Percentiles rank a stretch among this genome's conserved stretches.
These are phyloP conservation scores for Magnaporthiopsis incrustans DNA, from an alignment of 2,329 filamentous ascomycete genomes.

Conservation along the genomic window DNA sequence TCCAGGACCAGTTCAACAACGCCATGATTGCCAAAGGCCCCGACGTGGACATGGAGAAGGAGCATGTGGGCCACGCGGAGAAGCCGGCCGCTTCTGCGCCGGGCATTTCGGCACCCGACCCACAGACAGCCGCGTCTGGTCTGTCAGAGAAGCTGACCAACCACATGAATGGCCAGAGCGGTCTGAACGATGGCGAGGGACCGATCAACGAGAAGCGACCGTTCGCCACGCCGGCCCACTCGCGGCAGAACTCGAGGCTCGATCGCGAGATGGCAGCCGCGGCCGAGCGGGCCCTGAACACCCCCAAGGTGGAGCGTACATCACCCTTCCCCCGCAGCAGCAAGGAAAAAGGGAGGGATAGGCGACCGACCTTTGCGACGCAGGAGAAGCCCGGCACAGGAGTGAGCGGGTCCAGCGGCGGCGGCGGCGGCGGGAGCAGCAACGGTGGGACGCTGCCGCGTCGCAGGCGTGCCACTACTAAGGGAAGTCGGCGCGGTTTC, in stretches of 20 bases:
- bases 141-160: constrained; percentile 26
- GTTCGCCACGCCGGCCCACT: constrained; percentile 9
- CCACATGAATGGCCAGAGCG: constrained; percentile 7
- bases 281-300: constrained; percentile 18
- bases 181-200: background rate
- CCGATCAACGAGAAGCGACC: constrained; percentile 33
- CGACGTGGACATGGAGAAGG: constrained; percentile 35
- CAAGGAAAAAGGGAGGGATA: constrained; percentile 23
- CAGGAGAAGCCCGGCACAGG: constrained; percentile 34
- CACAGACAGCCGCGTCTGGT: constrained; percentile 28
- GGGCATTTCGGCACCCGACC: constrained; percentile 35
- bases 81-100: constrained; percentile 25
- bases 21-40: constrained; percentile 36
- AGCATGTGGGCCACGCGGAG: constrained; percentile 33
- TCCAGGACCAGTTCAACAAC: constrained; percentile 69
- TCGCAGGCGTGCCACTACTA: constrained; percentile 62
- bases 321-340: background rate
- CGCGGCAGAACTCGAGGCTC: constrained; percentile 13
- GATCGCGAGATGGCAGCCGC: constrained; percentile 22
- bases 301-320: constrained; percentile 7
- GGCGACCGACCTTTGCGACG: constrained; percentile 49
- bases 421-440: constrained; percentile 9
- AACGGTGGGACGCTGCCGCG: constrained; percentile 41
- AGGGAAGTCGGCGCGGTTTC: constrained; percentile 56
- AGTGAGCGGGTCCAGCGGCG: constrained; percentile 10